Conservation (phyloP, 148 eudicot species). For the Chenopodium berlandieri region DNA sequence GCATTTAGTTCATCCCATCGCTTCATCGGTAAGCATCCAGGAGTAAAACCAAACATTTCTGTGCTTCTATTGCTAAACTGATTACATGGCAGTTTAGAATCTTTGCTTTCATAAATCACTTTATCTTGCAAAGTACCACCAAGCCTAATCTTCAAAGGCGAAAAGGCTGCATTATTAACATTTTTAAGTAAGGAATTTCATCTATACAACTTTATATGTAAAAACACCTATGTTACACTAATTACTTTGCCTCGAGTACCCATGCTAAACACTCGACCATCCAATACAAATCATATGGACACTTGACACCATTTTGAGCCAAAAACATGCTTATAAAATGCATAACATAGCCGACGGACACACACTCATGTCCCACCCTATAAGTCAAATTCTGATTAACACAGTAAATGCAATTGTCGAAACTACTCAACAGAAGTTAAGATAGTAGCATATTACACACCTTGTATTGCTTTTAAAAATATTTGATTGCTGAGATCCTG, state of each 20-base stretch:
- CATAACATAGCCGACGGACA: background rate
- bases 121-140: constrained; percentile 91
- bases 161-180: constrained; percentile 63
- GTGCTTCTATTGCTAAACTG: constrained; percentile 44
- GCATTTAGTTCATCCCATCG: constrained; percentile 83
- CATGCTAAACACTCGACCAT: background rate
- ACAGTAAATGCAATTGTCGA: background rate
- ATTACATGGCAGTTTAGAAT: constrained; percentile 45
- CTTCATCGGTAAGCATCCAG: constrained; percentile 70
- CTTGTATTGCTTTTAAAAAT: constrained; percentile 49
- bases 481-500: constrained; percentile 59
- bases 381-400: background rate
- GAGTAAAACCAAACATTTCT: constrained; percentile 63
- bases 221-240: background rate
- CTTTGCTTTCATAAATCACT: constrained; percentile 59
- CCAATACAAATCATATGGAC: background rate
- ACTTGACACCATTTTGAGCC: background rate
- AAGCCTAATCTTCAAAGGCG: constrained; percentile 82
- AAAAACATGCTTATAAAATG: background rate
- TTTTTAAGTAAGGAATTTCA: constrained; percentile 5
- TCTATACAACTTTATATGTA: background rate
- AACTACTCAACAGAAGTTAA: background rate
- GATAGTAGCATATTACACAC: constrained; percentile 19
- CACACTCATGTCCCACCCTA: background rate
- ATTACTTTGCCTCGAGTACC: background rate